phyloP scores from a whole-genome alignment of 306 rosid genomes.

The Acacia melanoxylon region DNA sequence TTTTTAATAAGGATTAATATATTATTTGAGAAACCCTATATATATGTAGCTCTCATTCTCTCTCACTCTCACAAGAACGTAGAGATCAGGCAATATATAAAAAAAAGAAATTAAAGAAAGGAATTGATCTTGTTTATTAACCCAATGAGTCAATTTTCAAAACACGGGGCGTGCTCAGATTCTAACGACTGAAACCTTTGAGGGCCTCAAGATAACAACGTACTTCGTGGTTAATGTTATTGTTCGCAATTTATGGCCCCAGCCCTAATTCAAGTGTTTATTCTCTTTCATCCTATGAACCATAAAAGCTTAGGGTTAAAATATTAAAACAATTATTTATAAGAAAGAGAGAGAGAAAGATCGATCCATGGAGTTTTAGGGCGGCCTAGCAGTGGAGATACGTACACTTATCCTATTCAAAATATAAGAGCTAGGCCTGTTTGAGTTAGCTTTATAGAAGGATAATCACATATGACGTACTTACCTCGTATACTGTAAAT shows the following conservation, averaged over 20 bases:
- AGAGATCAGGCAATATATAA: slow-evolving; percentile 16
- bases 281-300: slow-evolving; percentile 28
- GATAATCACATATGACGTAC: too few species aligned
- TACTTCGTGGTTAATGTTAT: not conserved
- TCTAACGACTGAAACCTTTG: slow-evolving; percentile 18
- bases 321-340: slow-evolving; percentile 29
- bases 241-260: not conserved
- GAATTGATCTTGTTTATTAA: slow-evolving; percentile 28
- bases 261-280: slow-evolving; percentile 9
- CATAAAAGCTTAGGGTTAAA: not conserved
- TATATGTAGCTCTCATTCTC: not conserved
- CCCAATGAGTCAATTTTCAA: slow-evolving; percentile 42
- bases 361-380: slow-evolving; percentile 3
- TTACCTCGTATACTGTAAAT: too few species aligned
- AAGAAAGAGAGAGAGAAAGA: slow-evolving; percentile 13
- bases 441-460: too few species aligned
- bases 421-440: too few species aligned
- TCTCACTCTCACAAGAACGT: slow-evolving; percentile 35
- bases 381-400: too few species aligned
- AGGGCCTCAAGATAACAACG: not conserved
- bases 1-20: not conserved
- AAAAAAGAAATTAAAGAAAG: slow-evolving; percentile 10
- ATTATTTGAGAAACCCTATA: not conserved
- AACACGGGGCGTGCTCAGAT: slow-evolving; percentile 25
- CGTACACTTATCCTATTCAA: too few species aligned